phyloP scores from a whole-genome alignment of 2,329 filamentous ascomycete species.

The Colletotrichum sp. region DNA sequence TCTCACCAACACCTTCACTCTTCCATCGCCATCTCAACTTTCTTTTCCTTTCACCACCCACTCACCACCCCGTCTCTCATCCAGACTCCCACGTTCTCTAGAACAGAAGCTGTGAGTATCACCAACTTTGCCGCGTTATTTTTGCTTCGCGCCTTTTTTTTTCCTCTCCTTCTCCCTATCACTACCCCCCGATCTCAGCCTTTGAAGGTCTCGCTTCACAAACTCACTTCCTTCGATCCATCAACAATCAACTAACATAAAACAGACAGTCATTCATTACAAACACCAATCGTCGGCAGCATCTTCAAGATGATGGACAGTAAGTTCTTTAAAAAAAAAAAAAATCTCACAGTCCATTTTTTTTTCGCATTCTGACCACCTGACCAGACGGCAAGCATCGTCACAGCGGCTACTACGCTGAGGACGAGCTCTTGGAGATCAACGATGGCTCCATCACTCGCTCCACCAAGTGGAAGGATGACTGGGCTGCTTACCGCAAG shows the following conservation, averaged over 20 bases:
- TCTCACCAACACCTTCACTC: neutral
- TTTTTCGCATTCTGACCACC: neutral
- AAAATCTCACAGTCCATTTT: neutral
- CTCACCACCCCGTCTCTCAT: neutral
- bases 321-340: neutral
- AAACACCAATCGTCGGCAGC: neutral
- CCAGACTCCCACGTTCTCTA: neutral
- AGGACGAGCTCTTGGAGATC: constrained; percentile 2
- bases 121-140: neutral
- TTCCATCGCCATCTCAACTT: neutral
- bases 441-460: neutral
- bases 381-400: neutral
- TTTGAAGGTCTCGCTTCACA: neutral
- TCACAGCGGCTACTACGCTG: constrained; percentile 1
- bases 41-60: neutral
- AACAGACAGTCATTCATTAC: neutral
- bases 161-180: neutral
- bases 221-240: neutral
- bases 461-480: neutral
- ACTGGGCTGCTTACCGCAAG: constrained; percentile 16
- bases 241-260: neutral
- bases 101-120: neutral
- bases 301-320: neutral
- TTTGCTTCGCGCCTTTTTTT: neutral
- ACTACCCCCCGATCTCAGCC: neutral